Conservation (phyloP, 179 eudicot species). For the Actinidia chinensis region DNA sequence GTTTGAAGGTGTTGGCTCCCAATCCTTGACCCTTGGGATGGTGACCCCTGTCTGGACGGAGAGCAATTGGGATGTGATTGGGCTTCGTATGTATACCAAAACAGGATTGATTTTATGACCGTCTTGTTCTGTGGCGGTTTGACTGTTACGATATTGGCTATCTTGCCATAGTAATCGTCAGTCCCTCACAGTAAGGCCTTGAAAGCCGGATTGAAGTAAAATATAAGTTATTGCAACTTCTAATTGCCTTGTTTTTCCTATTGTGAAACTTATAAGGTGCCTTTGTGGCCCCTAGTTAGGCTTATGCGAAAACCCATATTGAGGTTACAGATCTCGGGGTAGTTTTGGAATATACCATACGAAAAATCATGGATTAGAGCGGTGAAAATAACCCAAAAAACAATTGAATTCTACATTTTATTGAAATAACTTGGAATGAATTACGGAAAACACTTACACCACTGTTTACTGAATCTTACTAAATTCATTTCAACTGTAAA, state of each 20-base stretch:
- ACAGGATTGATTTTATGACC: conserved; percentile 61
- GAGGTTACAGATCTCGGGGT: too few species aligned
- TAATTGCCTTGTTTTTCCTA: not conserved
- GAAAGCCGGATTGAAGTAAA: conserved; percentile 66
- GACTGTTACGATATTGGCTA: conserved; percentile 60
- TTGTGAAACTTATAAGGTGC: too few species aligned
- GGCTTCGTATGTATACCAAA: conserved; percentile 59
- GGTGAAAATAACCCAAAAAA: too few species aligned
- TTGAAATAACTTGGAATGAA: too few species aligned
- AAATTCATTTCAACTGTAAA: too few species aligned
- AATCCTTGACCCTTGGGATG: conserved; percentile 68
- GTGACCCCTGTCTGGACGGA: conserved; percentile 88
- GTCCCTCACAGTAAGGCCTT: conserved; percentile 56
- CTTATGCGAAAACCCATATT: too few species aligned
- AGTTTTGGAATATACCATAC: too few species aligned
- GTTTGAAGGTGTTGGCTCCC: conserved; percentile 64
- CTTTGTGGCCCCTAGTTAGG: too few species aligned
- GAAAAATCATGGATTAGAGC: too few species aligned
- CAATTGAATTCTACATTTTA: too few species aligned
- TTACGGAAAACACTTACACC: too few species aligned
- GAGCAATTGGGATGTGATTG: conserved; percentile 77
- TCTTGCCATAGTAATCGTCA: conserved; percentile 44
- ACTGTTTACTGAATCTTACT: too few species aligned
- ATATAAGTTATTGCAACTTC: not conserved
- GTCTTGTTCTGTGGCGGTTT: conserved; percentile 57